phyloP scores from a whole-genome alignment of 345 rosid species.

The Adansonia digitata region DNA sequence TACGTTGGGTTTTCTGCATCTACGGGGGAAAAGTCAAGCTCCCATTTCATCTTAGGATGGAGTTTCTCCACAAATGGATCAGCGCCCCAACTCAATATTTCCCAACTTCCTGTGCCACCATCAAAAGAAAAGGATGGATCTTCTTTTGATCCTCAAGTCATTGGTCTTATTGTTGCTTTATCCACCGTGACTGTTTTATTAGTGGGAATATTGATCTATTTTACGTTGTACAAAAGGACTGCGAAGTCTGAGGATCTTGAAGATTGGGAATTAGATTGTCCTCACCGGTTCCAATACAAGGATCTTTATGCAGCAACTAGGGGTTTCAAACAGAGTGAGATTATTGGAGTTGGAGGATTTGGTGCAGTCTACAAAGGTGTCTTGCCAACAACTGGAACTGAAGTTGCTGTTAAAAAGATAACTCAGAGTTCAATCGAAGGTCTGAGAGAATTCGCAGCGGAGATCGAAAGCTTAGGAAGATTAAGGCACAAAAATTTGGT shows the following conservation, averaged over 20 bases:
- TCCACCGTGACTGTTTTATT: slow-evolving; percentile 21
- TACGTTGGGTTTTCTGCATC: slow-evolving; percentile 78
- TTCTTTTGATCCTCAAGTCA: slow-evolving; percentile 16
- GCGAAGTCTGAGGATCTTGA: slow-evolving; percentile 34
- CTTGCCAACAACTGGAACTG: slow-evolving; percentile 28
- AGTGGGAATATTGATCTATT: slow-evolving; percentile 26
- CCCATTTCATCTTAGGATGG: slow-evolving; percentile 78
- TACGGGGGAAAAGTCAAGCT: slow-evolving; percentile 49
- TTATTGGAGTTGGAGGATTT: slow-evolving; percentile 73
- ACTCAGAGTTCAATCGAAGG: slow-evolving; percentile 55
- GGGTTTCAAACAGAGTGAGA: slow-evolving; percentile 56
- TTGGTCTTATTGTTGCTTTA: slow-evolving; percentile 34
- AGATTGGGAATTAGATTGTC: slow-evolving; percentile 70
- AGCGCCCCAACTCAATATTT: slow-evolving; percentile 36
- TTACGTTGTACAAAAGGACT: slow-evolving; percentile 11
- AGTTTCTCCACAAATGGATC: slow-evolving; percentile 46
- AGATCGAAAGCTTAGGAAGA: slow-evolving; percentile 66
- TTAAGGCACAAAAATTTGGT: slow-evolving; percentile 64
- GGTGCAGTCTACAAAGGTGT: slow-evolving; percentile 62
- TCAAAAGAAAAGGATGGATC: slow-evolving; percentile 18
- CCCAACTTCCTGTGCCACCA: slow-evolving; percentile 36
- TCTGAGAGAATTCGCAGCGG: slow-evolving; percentile 68
- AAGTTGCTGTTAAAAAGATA: slow-evolving; percentile 67
- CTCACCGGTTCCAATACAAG: slow-evolving; percentile 53
- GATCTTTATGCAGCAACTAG: slow-evolving; percentile 54